Conservation (phyloP, 495 filamentous ascomycete genomes). For the Ramalina peruviana region DNA sequence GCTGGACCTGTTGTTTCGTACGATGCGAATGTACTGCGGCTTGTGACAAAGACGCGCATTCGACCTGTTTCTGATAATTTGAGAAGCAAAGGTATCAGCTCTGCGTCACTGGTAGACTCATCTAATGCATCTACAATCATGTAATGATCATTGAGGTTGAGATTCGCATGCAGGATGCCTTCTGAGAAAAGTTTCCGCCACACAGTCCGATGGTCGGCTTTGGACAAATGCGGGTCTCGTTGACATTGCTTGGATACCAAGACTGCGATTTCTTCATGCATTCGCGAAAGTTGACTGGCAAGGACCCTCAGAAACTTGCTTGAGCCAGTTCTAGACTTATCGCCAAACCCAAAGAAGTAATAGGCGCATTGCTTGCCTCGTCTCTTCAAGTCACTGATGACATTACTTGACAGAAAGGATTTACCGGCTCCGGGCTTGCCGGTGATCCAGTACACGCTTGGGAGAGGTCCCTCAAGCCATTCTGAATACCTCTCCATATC, state of each 20-base stretch:
- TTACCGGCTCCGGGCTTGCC: constrained; percentile 23
- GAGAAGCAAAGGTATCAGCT: constrained; percentile 19
- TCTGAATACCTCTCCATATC: constrained; percentile 14
- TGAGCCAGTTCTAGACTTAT: constrained; percentile 15
- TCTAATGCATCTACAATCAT: constrained; percentile 32
- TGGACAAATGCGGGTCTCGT: constrained; percentile 13
- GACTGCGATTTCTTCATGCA: constrained; percentile 6
- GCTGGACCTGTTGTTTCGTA: not conserved
- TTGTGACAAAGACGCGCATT: constrained; percentile 22
- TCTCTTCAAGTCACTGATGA: constrained; percentile 14
- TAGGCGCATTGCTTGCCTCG: constrained; percentile 12
- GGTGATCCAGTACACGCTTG: constrained; percentile 21
- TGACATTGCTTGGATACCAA: constrained; percentile 17
- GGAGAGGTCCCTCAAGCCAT: constrained; percentile 16
- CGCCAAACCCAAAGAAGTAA: constrained; percentile 26
- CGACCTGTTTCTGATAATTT: constrained; percentile 13
- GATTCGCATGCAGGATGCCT: constrained; percentile 16
- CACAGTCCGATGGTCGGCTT: constrained; percentile 17
- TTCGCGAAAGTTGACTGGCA: constrained; percentile 25
- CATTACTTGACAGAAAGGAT: constrained; percentile 18
- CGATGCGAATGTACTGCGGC: constrained; percentile 10
- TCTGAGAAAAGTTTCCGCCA: constrained; percentile 27
- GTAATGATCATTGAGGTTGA: constrained; percentile 13
- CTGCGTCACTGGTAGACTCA: constrained; percentile 17
- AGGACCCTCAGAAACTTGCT: constrained; percentile 21